Evolutionary conservation across 2,329 filamentous ascomycete species (phyloP).

Genomic region (Aspergillus ochraceoroseus): DNA sequence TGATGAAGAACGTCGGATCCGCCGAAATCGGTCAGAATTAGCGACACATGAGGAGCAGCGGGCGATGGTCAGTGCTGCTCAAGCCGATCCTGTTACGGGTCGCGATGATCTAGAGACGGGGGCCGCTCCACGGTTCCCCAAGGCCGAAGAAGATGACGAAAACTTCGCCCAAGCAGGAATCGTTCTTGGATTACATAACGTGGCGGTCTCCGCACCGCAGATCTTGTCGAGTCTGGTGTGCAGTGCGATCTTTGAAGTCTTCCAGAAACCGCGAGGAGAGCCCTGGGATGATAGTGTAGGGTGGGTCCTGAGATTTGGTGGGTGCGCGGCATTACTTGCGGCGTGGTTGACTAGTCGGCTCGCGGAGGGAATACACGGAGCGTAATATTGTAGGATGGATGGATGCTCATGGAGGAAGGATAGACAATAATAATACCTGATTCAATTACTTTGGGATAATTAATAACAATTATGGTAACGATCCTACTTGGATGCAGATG

Average conservation of each 20-base stretch:
- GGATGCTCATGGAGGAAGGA: not conserved
- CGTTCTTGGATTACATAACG: constrained; percentile 91
- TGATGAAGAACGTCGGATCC: constrained; percentile 60
- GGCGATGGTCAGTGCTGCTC: constrained; percentile 5
- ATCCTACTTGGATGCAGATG: too few species aligned
- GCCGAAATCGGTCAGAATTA: constrained; percentile 37
- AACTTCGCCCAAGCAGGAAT: constrained; percentile 76
- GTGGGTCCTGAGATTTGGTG: constrained; percentile 80
- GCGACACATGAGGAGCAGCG: constrained; percentile 21
- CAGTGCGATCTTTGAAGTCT: constrained; percentile 73
- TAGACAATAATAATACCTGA: not conserved
- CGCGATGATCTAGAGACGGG: constrained; percentile 28
- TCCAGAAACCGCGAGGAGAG: constrained; percentile 80
- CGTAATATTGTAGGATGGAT: not conserved
- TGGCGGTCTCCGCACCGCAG: constrained; percentile 85
- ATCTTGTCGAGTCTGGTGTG: constrained; percentile 83
- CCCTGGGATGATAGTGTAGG: constrained; percentile 83
- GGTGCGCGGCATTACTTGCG: constrained; percentile 69
- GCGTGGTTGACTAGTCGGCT: constrained; percentile 67
- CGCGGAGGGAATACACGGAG: constrained; percentile 50
- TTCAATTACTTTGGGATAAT: too few species aligned
- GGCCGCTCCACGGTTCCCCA: constrained; percentile 18
- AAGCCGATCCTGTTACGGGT: not conserved
- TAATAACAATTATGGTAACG: too few species aligned
- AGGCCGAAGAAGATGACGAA: constrained; percentile 39